phyloP scores from a whole-genome alignment of 768 basidiomycete genomes.

The Pisolithus tinctorius region DNA sequence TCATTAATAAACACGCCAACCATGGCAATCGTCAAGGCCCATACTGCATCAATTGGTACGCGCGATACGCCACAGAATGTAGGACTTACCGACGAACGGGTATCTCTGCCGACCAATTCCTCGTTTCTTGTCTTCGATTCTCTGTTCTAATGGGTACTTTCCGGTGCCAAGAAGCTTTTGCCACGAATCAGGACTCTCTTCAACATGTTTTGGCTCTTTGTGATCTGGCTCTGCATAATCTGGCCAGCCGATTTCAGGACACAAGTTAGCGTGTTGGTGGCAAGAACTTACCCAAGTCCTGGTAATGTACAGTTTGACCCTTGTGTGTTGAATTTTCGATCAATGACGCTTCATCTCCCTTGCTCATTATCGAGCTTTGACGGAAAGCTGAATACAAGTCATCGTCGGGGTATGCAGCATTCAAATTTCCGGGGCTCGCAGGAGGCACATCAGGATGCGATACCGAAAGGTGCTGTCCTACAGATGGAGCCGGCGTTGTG shows the following conservation, averaged over 20 bases:
- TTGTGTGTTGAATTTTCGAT: conserved; percentile 40
- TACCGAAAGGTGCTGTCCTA: conserved; percentile 9
- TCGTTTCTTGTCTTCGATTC: conserved; percentile 82
- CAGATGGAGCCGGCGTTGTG: conserved; percentile 10
- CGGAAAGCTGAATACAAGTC: conserved; percentile 8
- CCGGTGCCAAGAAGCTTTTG: conserved; percentile 38
- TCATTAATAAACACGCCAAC: conserved; percentile 76
- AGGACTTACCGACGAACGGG: conserved; percentile 63
- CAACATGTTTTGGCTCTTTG: conserved; percentile 15
- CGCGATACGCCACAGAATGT: neutral
- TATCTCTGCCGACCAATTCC: conserved; percentile 79
- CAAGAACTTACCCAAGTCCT: conserved; percentile 45
- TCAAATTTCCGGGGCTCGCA: conserved; percentile 4
- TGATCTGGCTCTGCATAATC: conserved; percentile 59
- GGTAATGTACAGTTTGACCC: conserved; percentile 34
- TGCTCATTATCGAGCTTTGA: conserved; percentile 11
- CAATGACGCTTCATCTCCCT: conserved; percentile 32
- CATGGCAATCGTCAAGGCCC: conserved; percentile 60
- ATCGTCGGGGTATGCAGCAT: conserved; percentile 19
- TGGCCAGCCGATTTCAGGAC: conserved; percentile 19
- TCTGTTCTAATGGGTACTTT: conserved; percentile 63
- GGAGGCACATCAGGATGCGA: conserved; percentile 11
- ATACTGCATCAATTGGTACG: conserved; percentile 38
- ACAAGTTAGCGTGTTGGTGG: neutral
- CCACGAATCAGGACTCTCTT: conserved; percentile 39